Conservation (phyloP, 2,329 filamentous ascomycete genomes). For the Fusarium scirpi region DNA sequence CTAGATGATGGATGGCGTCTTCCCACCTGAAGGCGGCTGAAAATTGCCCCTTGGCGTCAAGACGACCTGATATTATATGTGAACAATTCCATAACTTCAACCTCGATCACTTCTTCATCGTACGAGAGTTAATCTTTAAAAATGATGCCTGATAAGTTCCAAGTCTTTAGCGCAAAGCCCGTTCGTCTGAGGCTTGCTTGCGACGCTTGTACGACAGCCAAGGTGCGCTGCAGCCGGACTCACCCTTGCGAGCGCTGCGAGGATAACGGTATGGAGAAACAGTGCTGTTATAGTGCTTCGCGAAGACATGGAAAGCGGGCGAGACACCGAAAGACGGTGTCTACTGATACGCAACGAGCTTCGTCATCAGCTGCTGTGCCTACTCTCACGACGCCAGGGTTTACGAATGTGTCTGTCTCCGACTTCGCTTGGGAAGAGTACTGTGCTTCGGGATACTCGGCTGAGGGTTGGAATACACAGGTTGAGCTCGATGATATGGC, state of each 20-base stretch:
- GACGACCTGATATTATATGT: slow-evolving; percentile 16
- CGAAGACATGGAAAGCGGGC: slow-evolving; percentile 25
- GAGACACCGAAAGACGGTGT: slow-evolving; percentile 19
- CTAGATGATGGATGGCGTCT: slow-evolving; percentile 3
- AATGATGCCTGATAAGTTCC: slow-evolving; percentile 21
- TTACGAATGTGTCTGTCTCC: slow-evolving; percentile 1
- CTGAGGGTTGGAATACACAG: slow-evolving; percentile 15
- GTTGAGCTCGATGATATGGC: slow-evolving; percentile 20
- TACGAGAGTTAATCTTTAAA: not conserved
- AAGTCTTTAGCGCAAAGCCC: slow-evolving; percentile 13
- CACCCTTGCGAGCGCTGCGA: slow-evolving; percentile 34
- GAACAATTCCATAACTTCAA: not conserved
- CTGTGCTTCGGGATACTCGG: not conserved
- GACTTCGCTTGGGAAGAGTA: slow-evolving; percentile 16
- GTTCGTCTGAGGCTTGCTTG: slow-evolving; percentile 33
- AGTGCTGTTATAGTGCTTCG: slow-evolving; percentile 29
- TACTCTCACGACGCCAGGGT: not conserved
- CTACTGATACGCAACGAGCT: not conserved
- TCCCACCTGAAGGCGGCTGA: slow-evolving; percentile 9
- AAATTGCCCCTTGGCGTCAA: not conserved
- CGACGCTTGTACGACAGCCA: slow-evolving; percentile 36
- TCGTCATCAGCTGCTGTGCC: not conserved
- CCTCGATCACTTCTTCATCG: not conserved
- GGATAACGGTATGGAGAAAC: slow-evolving; percentile 20
- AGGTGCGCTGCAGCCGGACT: slow-evolving; percentile 37